Base-by-base conservation (phyloP, 805 yeast genomes). In the Saccharomycopsis selenospora region DNA sequence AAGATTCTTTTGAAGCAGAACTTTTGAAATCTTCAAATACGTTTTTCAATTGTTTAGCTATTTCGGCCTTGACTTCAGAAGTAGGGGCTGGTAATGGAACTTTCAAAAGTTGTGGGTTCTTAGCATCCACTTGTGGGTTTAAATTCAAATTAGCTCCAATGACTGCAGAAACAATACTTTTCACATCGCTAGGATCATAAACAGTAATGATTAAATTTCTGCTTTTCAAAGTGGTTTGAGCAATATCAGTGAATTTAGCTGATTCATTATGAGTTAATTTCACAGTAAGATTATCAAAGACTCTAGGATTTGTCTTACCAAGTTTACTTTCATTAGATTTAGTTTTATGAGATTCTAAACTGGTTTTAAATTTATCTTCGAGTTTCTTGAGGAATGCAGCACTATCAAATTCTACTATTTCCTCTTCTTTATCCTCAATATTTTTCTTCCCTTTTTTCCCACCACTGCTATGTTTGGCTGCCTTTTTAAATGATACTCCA, bases 51-150 rank as follows among this genome's bases (percentile, higher is more conserved):
- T 75, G 73, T 59, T 79, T 82, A 6, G 71, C 73, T 44, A 69
- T 65, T 49, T 76, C 80, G 53, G 69, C 59, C 66, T 68, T 80
- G 24, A 81, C 69, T 49, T 84, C 95, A 3, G 80, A 73, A 3
- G 91, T 80, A 14, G 82, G 75, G 23, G 88, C 80, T 13, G 95
- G 95, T 51, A 89, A 68, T 1, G 85, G 76, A 14, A 88, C 82
- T 55, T 78, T 79, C 58, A 91, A 68, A 27, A 82, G 72, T 64
- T 84, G 95, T 28, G 81, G 79, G 61, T 84, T 85, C 47, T 76
- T 69, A 1, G 85, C 77, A 51, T 87, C 90, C 20, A 70, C 71
- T 60, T 84, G 90, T 1, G 98, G 95, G 51, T 82, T 87, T 71
- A 91, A 65, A 58, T 85, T 85, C 61, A 86, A 66, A 7, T 77